Base-by-base conservation (phyloP, 1,284 basidiomycete genomes). In the Fomitiporia mediterranea region DNA sequence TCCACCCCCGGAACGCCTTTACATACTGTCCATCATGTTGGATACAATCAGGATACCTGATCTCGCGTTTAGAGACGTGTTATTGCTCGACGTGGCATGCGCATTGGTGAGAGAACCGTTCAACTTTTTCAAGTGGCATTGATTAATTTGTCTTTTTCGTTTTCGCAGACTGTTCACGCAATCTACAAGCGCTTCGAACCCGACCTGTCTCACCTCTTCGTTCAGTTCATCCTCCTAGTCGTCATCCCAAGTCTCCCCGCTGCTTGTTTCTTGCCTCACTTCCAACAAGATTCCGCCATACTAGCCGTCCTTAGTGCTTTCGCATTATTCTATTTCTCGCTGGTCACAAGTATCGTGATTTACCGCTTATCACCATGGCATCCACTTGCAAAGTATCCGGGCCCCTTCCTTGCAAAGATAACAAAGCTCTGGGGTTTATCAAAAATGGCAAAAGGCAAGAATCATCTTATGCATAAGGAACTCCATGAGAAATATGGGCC, bases 291-390 rank as follows among this genome's bases (percentile, higher is more conserved):
- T 37, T 64, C 30, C 61, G 55, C 6, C 55, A 60, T 7, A 46
- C 62, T 38, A 59, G 62, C 50, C 57, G 57, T 28, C 56, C 64
- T 15, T 51, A 55, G 7, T 5, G 34, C 17, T 58, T 57, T 43
- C 56, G 58, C 37, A 56, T 57, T 34, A 59, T 64, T n/a, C 17
- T 61, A 19, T 34, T 43, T 30, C 51, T 42, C 37, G 58, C 43
- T 63, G 11, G 43, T 53, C 6, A 62, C 58, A 13, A 51, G 44
- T 13, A 54, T 58, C 8, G 39, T 49, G 0, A 15, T 58, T 21
- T 66, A 65, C 53, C 62, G 65, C 9, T 51, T 66, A 17, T 65
- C 63, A 1, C 64, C 65, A 9, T 60, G 65, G 44, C 65, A 66
- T 55, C 64, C 65, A 5, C 58, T 66, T 1, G 61, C 64, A 11